Evolutionary conservation across 2,329 filamentous ascomycete genomes (phyloP), one percentile per base, ranked within the genome.

Genomic region (Cladosporium phlei): DNA sequence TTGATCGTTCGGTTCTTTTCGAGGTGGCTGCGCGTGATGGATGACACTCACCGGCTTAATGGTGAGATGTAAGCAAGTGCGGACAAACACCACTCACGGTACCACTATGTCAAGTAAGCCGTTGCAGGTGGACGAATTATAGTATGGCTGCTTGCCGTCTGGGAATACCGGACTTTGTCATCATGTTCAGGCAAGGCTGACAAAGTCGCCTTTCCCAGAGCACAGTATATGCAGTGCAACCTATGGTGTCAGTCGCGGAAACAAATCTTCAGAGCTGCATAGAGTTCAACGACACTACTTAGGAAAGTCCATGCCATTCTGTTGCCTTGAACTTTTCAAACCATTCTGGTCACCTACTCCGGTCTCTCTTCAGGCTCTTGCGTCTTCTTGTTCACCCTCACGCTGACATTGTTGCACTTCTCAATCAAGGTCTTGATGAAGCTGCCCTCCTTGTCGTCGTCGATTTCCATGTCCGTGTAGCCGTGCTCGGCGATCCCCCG

Each of bases 381-480:
- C n/a, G n/a, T n/a, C n/a, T n/a, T n/a, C n/a, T n/a, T n/a, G n/a
- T n/a, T n/a, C n/a, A 37, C 34, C 21, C 34, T 37, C 19, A 37
- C 21, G 14, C 19, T 37, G 34, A 37, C 34, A 8, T 20, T 14
- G 10, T 10, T 9, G 14, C 22, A 5, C 20, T 22, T 37, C 34
- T 22, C 8, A 10, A 14, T 19, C 34, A 37, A 20, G 5, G 4
- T n/a, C 3, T 4, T 11, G 14, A 35, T 11, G 6, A 45, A 16
- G 10, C 32, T 32, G 1, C 32, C 45, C 6, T 38, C 35, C 4
- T 21, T 12, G 16, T 38, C 46, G 17, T 56, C 53, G 38, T 58
- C 56, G 14, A 46, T 29, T 9, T 47, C 33, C 9, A 58, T 16
- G 30, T 59, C 57, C 20, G 52, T 21, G 32, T 55, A 59, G 11